Base-by-base conservation (phyloP, 2,329 filamentous ascomycete genomes). In the Arthrinium puccinioides region DNA sequence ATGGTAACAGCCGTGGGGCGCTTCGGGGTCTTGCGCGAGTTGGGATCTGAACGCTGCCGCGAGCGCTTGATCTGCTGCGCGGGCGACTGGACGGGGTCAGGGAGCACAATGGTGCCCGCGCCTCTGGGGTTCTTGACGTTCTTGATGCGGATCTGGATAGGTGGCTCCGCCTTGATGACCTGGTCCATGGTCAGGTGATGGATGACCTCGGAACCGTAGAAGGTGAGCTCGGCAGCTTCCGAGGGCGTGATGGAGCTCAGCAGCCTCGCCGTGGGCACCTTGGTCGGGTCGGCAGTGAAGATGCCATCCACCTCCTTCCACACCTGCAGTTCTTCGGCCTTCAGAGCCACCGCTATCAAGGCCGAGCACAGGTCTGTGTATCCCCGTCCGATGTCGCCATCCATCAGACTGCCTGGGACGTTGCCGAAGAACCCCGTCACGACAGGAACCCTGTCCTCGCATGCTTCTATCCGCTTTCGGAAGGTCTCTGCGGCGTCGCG, bases 301-400 rank as follows among this genome's bases (percentile, higher is more conserved):
- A 97, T 94, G 41, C 88, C 89, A 60, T 98, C 92, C 6, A 98
- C 92, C 59, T 98, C 92, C 67, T 98, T 98, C 92, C 92, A 97
- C 45, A 98, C 85, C 61, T 98, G 92, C 36, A 98, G 73, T 61
- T 98, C 92, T 37, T 82, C 69, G 1, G 92, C 92, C 50, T 78
- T 71, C n/a, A 94, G 68, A 4, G 88, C 90, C 9, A 98, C 90
- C 2, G 92, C 88, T 36, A 89, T 82, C 13, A 98, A 70, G 6
- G 92, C 89, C 10, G 92, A 90, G 59, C 92, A 97, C 32, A 98
- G 75, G 62, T 98, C 92, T 9, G 92, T 97, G 63, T 98, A 98
- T 21, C 92, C 92, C 50, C 92, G 83, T 15, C 92, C 92, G 45
- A 98, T 86, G 50, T 94, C 84, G 28, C 79, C 79, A 50, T 90